Base-by-base conservation (phyloP, 768 basidiomycete species). In the Punctularia strigosozonata region DNA sequence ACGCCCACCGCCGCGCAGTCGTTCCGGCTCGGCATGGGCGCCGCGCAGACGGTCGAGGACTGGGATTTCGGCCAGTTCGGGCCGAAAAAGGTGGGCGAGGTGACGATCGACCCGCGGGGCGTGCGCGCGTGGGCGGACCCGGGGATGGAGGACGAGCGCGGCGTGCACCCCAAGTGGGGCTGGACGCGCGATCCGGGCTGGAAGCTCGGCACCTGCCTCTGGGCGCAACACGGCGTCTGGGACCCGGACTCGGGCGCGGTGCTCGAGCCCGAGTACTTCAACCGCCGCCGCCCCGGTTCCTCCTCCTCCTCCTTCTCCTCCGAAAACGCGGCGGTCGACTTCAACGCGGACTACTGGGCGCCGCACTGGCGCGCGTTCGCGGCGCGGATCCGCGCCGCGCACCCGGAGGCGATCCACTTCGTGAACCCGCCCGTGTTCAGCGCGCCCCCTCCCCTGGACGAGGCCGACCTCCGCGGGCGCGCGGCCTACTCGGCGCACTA, bases 191-290 rank as follows among this genome's bases (percentile, higher is more conserved):
- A 77, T 39, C 46, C 59, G 1, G 59, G 60, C 1, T 94, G 90
- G 82, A 62, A 67, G 35, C 65, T 89, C 1, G 91, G 91, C 3
- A 73, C 63, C 13, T 88, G 85, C 53, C 54, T 88, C 12, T 95
- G 90, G 90, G 89, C 89, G 0, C 69, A 71, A 50, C 89, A 94
- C 50, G 83, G 77, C 43, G 80, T 95, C 0, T 97, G 92, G 92
- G 83, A 94, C 51, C 42, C 76, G 44, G 67, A 76, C 42, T 71
- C 76, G 0, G 79, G 81, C 2, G 71, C 66, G 37, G 47, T 90
- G 14, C 62, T 88, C 42, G 62, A 65, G 13, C 79, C 85, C 0
- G 71, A 80, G 40, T 94, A 98, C 58, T 98, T 97, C 62, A 59
- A 56, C 31, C 66, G 54, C 40, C 45, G 65, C 8, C 72, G 73